phyloP scores from a whole-genome alignment of 371 early-diverging fungal species.

The Syncephalastrum racemosum region DNA sequence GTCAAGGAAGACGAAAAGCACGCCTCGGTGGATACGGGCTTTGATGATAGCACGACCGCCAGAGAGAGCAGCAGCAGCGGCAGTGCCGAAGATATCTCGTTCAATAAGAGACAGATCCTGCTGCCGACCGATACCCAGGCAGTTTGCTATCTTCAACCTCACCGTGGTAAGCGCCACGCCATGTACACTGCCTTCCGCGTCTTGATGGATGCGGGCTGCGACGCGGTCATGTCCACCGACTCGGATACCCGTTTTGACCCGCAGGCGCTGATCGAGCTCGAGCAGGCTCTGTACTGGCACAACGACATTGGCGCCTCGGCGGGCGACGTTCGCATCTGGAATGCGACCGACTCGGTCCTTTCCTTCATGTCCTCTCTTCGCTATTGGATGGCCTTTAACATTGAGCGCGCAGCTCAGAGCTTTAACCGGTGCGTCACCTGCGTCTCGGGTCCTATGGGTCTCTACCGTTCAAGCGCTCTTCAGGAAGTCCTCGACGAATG shows the following conservation, averaged over 20 bases:
- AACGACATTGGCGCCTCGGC: conserved; percentile 60
- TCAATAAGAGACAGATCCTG: conserved; percentile 9
- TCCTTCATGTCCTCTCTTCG: conserved; percentile 65
- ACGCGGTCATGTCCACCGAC: conserved; percentile 64
- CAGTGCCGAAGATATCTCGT: neutral
- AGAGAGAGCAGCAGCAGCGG: neutral
- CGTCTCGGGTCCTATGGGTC: conserved; percentile 70
- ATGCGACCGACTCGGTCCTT: conserved; percentile 44
- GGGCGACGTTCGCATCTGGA: conserved; percentile 68
- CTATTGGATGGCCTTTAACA: conserved; percentile 73
- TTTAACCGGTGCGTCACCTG: conserved; percentile 64
- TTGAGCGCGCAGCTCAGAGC: conserved; percentile 67
- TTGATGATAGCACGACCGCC: too few species aligned
- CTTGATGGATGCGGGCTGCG: conserved; percentile 51
- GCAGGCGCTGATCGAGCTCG: conserved; percentile 49
- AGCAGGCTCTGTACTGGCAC: conserved; percentile 51
- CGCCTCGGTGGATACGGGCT: too few species aligned
- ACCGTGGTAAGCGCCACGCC: conserved; percentile 63
- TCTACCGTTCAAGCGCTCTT: conserved; percentile 55
- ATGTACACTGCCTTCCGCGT: conserved; percentile 69
- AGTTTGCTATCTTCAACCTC: conserved; percentile 59
- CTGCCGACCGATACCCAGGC: conserved; percentile 41
- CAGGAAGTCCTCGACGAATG: conserved; percentile 58
- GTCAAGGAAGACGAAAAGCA: conserved; percentile 6
- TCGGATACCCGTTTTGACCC: conserved; percentile 67